Evolutionary conservation across 2,329 filamentous ascomycete species (phyloP), one percentile per base, ranked within the genome.

Genomic region (Cytospora leucostoma): DNA sequence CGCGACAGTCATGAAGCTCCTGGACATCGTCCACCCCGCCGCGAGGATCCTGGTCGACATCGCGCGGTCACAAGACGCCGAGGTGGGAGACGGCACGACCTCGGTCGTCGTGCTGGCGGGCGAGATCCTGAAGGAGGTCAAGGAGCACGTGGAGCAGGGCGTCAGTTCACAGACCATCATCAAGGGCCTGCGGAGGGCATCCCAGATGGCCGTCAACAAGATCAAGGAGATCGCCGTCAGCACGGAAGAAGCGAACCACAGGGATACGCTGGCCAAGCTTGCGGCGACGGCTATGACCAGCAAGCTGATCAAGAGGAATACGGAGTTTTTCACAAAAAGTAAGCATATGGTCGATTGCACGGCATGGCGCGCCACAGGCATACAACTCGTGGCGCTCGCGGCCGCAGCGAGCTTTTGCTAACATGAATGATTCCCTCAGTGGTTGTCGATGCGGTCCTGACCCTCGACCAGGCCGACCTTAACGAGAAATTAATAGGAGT

Each of bases 1-100:
- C 74, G 95, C 95, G 56, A 99, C 95, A 57, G 95, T 98, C 66
- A 99, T 99, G 95, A 98, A 97, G 92, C 90, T 99, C 61, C 90
- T 99, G 75, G 95, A 99, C 76, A 98, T 99, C 73, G 92, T 99
- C 67, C 95, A 99, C 82, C 95, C 95, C 70, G 95, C 95, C 70
- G 95, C 95, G 71, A 89, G 93, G 77, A 95, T 99, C 76, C 90
- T 99, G 73, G 96, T 95, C 77, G 95, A 99, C 76, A 99, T 99
- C 74, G 94, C 95, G 68, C 89, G 95, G 79, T 98, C 94, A 75
- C 95, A 99, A 89, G 95, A 99, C 77, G 95, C 95, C 70, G 95
- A 99, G 83, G 95, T 99, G 64, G 95, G 95, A 72, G 95, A 99
- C 75, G 95, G 95, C 72, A 99, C 95, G 63, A 99, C 95, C 32